Evolutionary conservation across 345 rosid species (phyloP).

Genomic region (Eucalyptus melliodora): DNA sequence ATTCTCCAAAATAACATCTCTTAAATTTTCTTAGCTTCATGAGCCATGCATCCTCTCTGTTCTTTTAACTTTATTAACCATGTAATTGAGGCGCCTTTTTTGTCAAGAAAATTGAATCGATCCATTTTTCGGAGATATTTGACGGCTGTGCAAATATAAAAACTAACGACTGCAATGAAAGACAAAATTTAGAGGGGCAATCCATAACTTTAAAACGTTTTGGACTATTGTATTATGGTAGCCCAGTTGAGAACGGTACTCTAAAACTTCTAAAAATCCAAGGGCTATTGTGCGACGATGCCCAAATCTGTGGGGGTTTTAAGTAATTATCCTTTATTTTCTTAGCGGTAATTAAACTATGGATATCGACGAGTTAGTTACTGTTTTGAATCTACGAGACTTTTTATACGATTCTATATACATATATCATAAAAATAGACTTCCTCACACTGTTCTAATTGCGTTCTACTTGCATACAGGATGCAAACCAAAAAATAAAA

Average conservation of each 20-base stretch:
- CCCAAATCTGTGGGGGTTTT: background rate
- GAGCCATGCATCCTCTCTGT: background rate
- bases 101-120: background rate
- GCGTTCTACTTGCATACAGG: background rate
- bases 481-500: background rate
- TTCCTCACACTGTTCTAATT: background rate
- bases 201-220: accelerated
- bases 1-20: background rate
- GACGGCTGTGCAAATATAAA: background rate
- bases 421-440: background rate
- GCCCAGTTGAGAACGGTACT: background rate
- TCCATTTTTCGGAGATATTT: background rate
- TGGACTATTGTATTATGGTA: background rate
- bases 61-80: background rate
- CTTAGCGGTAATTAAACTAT: too few relatives aligned
- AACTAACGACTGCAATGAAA: background rate
- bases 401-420: too few relatives aligned
- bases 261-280: background rate
- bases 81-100: background rate
- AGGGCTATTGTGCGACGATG: background rate
- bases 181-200: background rate
- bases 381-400: background rate
- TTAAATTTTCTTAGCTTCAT: background rate
- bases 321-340: background rate
- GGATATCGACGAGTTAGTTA: background rate